phyloP scores from a whole-genome alignment of 2,329 filamentous ascomycete species.

The Beauveria varroae region DNA sequence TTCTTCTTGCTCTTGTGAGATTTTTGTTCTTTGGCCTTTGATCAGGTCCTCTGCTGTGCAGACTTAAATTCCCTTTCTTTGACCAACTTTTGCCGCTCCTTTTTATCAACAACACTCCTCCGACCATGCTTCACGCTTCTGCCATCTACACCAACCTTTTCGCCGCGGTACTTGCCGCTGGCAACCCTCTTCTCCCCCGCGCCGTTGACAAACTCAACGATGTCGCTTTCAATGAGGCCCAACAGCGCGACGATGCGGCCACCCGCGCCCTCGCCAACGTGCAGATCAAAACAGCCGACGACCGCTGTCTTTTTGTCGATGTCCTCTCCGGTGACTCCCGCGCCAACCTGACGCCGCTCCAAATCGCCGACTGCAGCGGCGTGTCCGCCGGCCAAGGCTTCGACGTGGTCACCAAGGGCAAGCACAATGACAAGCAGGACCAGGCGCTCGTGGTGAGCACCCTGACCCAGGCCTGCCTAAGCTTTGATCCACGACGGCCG shows the following conservation, averaged over 20 bases:
- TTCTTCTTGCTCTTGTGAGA: slow-evolving; percentile 9
- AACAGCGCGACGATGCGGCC: slow-evolving; percentile 35
- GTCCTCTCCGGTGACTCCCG: slow-evolving; percentile 40
- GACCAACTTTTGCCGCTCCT: not conserved
- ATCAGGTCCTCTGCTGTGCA: slow-evolving; percentile 24
- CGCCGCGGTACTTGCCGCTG: slow-evolving; percentile 19
- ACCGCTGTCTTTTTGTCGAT: slow-evolving; percentile 39
- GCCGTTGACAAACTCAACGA: slow-evolving; percentile 35
- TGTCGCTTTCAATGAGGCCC: slow-evolving; percentile 32
- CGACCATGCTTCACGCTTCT: slow-evolving; percentile 15
- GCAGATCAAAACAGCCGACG: slow-evolving; percentile 37
- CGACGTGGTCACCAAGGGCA: slow-evolving; percentile 41
- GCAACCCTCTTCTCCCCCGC: slow-evolving; percentile 23
- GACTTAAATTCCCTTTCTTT: slow-evolving; percentile 21
- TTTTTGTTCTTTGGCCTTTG: slow-evolving; percentile 11
- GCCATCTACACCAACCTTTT: slow-evolving; percentile 9
- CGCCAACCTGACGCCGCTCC: slow-evolving; percentile 39
- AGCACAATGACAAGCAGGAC: slow-evolving; percentile 40
- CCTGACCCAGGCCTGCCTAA: slow-evolving; percentile 50
- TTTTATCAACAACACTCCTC: slow-evolving; percentile 10
- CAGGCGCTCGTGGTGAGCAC: slow-evolving; percentile 48
- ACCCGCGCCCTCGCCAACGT: slow-evolving; percentile 36
- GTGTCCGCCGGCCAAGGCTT: slow-evolving; percentile 33
- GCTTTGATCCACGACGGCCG: slow-evolving; percentile 45
- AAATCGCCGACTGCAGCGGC: slow-evolving; percentile 35